Evolutionary conservation across 257 asterid species (phyloP).

Genomic region (Scutellaria minor): DNA sequence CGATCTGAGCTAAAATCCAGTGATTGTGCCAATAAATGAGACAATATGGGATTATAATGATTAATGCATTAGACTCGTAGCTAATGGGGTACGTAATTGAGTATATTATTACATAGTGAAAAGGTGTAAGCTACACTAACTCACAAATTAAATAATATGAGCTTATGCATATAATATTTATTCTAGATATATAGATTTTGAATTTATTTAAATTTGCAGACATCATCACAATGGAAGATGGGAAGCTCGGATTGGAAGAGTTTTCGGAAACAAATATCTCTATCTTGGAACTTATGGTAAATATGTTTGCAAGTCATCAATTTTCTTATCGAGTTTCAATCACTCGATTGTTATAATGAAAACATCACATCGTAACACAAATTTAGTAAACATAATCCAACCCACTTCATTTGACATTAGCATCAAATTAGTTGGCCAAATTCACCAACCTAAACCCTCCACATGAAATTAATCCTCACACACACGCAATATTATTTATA

Average conservation of each 20-base stretch:
- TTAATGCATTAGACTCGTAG: too few species aligned
- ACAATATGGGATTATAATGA: constrained; percentile 17
- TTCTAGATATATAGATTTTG: neutral
- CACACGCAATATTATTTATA: neutral
- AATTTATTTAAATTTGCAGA: constrained; percentile 40
- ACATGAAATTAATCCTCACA: neutral
- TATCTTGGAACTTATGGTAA: constrained; percentile 89
- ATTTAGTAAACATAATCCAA: neutral
- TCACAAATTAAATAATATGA: too few species aligned
- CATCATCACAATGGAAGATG: constrained; percentile 94
- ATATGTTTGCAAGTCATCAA: neutral
- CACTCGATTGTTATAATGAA: neutral
- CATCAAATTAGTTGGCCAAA: constrained; percentile 39
- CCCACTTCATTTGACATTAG: constrained; percentile 13
- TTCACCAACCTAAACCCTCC: constrained; percentile 40
- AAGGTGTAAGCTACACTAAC: too few species aligned
- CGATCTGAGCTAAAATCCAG: neutral
- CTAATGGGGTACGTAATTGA: too few species aligned
- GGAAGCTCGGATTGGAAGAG: constrained; percentile 91
- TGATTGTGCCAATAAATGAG: constrained; percentile 21
- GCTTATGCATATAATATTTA: neutral
- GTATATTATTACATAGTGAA: too few species aligned
- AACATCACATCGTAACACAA: too few species aligned
- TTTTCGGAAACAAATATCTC: constrained; percentile 82
- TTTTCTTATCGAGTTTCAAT: neutral